Conservation (phyloP, 345 rosid species). For the Durio zibethinus region DNA sequence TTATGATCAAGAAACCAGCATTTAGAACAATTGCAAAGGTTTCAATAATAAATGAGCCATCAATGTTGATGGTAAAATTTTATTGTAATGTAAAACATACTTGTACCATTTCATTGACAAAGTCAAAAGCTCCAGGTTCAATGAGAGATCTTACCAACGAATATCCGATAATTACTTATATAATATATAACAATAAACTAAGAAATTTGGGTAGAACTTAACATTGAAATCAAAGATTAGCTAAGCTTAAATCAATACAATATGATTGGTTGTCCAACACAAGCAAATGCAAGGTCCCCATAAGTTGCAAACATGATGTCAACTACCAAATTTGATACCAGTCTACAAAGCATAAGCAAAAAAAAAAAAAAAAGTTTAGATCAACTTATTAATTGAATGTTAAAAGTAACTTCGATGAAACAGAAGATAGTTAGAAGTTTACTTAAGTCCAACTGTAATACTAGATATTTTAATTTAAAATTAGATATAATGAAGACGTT, state of each 20-base stretch:
- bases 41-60: neutral
- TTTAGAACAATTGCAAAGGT: neutral
- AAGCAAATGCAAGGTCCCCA: slow-evolving; percentile 98
- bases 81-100: slow-evolving; percentile 42
- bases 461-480: slow-evolving; percentile 91
- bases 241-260: slow-evolving; percentile 18
- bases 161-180: slow-evolving; percentile 89
- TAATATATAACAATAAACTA: neutral
- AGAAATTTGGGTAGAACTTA: neutral
- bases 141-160: slow-evolving; percentile 81
- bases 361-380: neutral
- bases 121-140: slow-evolving; percentile 91
- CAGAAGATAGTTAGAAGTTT: slow-evolving; percentile 9
- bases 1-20: neutral
- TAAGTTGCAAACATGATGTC: slow-evolving; percentile 97
- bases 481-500: slow-evolving; percentile 95
- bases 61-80: neutral
- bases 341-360: slow-evolving; percentile 43
- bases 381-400: slow-evolving; percentile 1
- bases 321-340: slow-evolving; percentile 95
- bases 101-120: slow-evolving; percentile 98
- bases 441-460: slow-evolving; percentile 89
- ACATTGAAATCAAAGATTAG: slow-evolving; percentile 3
- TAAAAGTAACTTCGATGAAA: neutral
- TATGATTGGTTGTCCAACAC: slow-evolving; percentile 97